Base-by-base conservation (phyloP, 257 asterid species). In the Jacaranda copaia region DNA sequence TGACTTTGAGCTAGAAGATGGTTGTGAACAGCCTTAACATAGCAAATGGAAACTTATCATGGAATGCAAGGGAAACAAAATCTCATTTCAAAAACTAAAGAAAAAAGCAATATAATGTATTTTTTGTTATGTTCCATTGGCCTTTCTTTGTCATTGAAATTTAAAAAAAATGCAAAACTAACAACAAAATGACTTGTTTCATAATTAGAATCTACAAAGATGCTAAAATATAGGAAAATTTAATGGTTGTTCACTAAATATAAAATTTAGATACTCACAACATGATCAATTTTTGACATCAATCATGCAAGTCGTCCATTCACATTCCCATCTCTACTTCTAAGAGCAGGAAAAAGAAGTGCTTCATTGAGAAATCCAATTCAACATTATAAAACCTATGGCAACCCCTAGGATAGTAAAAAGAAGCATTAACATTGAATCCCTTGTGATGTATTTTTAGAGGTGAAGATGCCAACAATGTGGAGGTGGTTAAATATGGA, bases 221-320 rank as follows among this genome's bases (percentile, higher is more conserved):
- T 46, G 53, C 19, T 73, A 56, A 71, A 25, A 68, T 63, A 61
- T 7, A 61, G 79, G 56, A 72, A 46, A 10, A 65, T 18, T 45
- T 46, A 45, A 76, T 19, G 20, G 35, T 13, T 66, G 43, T 11
- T 64, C 52, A 40, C 65, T 53, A 14, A 40, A 71, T 52, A 39
- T 61, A 72, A 19, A 70, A 60, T 48, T 59, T 68, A 58, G 78
- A 81, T 74, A 84, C 98, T 86, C 88, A 93, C 97, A 74, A 97
- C 90, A 75, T 90, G 97, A 64, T 97, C 98, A 79, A 93, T 90
- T 89, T 93, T 97, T 18, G 98, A 90, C 92, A 93, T 82, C 88
- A 93, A 88, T 84, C 92, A 86, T 56, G 97, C 97, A 77, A 93
- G 88, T 76, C 97, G 89, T 78, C 91, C 87, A 25, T 91, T 82